These are phyloP conservation scores for Panellus pusillus DNA, from an alignment of 768 basidiomycete species.

Conservation along the genomic window DNA sequence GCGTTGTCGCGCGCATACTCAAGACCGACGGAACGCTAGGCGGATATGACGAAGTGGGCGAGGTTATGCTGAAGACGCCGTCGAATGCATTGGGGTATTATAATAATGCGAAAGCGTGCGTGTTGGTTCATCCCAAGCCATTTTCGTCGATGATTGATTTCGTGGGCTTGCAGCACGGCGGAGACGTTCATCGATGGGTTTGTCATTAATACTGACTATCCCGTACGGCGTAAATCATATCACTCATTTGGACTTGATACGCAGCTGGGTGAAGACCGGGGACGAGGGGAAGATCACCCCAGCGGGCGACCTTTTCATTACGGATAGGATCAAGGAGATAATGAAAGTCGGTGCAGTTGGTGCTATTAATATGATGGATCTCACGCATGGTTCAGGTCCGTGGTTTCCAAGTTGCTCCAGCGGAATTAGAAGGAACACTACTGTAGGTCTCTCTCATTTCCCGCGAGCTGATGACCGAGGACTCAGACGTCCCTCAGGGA, in stretches of 20 bases:
- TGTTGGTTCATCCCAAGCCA: constrained; percentile 4
- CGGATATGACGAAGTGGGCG: constrained; percentile 57
- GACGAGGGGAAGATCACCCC: constrained; percentile 59
- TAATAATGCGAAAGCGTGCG: constrained; percentile 63
- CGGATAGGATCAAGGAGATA: constrained; percentile 65
- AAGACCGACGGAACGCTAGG: constrained; percentile 59
- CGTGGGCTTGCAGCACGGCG: constrained; percentile 48
- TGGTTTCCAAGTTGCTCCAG: constrained; percentile 56
- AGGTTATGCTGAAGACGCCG: constrained; percentile 56
- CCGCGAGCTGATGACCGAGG: constrained; percentile 31
- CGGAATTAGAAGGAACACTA: constrained; percentile 56
- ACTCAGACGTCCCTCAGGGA: constrained; percentile 30
- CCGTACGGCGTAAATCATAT: too few species aligned
- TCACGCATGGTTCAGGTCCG: constrained; percentile 25
- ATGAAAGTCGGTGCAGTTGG: constrained; percentile 37
- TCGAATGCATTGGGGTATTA: constrained; percentile 57
- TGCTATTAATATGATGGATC: background rate
- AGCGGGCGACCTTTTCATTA: constrained; percentile 57
- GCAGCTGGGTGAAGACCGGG: constrained; percentile 68
- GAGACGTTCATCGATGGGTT: constrained; percentile 71
- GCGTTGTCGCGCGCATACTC: constrained; percentile 52
- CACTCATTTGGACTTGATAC: background rate
- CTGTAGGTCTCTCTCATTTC: constrained; percentile 3
- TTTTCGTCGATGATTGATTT: background rate
- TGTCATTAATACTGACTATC: background rate